Percentiles rank a stretch among this genome's conserved stretches.
These are phyloP conservation scores for Odontarrhena argentea DNA, from an alignment of 345 rosid species.

Conservation along the genomic window DNA sequence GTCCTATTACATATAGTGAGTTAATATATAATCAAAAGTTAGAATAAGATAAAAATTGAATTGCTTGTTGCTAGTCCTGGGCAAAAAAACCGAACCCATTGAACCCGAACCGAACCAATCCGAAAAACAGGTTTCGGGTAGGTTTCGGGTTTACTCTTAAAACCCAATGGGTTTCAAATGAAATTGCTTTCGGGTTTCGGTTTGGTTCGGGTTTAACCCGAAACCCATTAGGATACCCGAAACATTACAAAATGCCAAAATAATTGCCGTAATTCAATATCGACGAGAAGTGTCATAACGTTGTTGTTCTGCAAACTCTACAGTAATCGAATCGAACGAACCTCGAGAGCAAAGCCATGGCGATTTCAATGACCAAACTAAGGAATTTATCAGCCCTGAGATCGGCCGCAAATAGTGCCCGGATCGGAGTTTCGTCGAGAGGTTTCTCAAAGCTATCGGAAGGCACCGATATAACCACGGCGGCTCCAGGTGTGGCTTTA, in stretches of 20 bases:
- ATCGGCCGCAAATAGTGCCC: constrained; percentile 37
- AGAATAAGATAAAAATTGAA: not conserved
- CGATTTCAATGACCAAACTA: constrained; percentile 54
- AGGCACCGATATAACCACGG: constrained; percentile 66
- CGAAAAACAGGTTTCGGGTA: too few relatives aligned
- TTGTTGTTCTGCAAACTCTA: not conserved
- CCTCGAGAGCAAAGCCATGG: constrained; percentile 45
- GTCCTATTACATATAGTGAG: not conserved
- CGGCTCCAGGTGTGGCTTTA: constrained; percentile 70
- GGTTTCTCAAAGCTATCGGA: constrained; percentile 63
- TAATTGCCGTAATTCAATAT: too few relatives aligned
- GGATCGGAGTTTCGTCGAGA: constrained; percentile 46
- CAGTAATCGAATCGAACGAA: constrained; percentile 1
- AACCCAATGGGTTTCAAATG: too few relatives aligned
- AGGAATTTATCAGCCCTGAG: constrained; percentile 43
- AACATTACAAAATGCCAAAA: too few relatives aligned
- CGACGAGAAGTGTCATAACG: not conserved
- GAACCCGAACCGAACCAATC: too few relatives aligned
- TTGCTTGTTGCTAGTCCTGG: too few relatives aligned
- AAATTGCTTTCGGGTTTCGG: too few relatives aligned
- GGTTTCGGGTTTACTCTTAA: too few relatives aligned
- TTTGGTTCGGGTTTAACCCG: too few relatives aligned
- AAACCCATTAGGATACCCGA: too few relatives aligned
- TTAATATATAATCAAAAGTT: too few relatives aligned
- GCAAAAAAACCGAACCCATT: too few relatives aligned